Evolutionary conservation across 2,329 filamentous ascomycete species (phyloP).

Genomic region (Apiospora malaysiana): DNA sequence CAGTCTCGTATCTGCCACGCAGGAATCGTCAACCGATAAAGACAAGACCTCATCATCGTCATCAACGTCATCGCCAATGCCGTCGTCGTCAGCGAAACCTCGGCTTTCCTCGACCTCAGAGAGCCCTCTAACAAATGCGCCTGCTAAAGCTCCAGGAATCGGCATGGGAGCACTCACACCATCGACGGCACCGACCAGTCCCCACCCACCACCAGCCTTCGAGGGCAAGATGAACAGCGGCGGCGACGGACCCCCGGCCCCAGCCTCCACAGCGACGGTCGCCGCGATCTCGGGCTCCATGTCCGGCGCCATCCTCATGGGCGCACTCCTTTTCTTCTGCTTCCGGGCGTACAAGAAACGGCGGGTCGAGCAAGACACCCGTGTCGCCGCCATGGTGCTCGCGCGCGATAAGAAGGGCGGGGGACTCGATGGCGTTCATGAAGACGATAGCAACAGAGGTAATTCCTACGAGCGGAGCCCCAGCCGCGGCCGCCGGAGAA

Average conservation of each 20-base stretch:
- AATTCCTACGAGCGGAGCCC: background rate
- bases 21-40: background rate
- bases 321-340: constrained; percentile 31
- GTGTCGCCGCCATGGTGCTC: constrained; percentile 25
- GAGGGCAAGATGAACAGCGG: background rate
- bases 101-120: background rate
- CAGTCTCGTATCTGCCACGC: constrained; percentile 21
- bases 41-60: background rate
- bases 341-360: constrained; percentile 32
- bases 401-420: constrained; percentile 8
- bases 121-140: background rate
- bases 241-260: background rate
- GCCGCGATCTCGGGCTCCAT: constrained; percentile 35
- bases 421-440: background rate
- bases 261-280: constrained; percentile 25
- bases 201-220: background rate
- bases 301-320: constrained; percentile 33
- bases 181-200: background rate
- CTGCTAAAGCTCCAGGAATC: background rate
- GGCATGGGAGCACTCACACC: background rate
- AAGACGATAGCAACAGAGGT: background rate
- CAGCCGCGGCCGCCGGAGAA: constrained; percentile 8
- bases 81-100: background rate
- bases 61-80: background rate
- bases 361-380: constrained; percentile 28